A percentile compares a stretch with the other conserved stretches of the same genome.
Conservation (phyloP, 768 basidiomycete genomes). For the Clitopilus passeckerianus region DNA sequence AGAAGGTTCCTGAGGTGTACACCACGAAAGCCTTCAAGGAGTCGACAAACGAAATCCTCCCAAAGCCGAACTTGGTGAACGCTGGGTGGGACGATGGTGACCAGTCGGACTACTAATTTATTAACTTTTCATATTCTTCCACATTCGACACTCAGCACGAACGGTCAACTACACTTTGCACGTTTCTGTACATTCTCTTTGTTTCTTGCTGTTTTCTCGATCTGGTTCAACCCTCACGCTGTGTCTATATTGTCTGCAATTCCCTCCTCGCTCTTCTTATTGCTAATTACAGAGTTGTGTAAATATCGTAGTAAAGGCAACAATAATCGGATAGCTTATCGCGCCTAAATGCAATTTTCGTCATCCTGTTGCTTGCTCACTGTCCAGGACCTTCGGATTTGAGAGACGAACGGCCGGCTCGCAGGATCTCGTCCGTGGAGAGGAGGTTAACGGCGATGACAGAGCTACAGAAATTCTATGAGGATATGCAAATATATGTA, state of each 20-base stretch:
- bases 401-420: conserved; percentile 83
- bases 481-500: conserved; percentile 14
- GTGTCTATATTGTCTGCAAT: background rate
- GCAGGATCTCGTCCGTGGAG: conserved; percentile 93
- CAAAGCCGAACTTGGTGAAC: conserved; percentile 29
- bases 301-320: background rate
- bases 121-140: conserved; percentile 4
- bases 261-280: background rate
- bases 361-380: conserved; percentile 10
- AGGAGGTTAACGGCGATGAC: conserved; percentile 94
- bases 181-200: background rate
- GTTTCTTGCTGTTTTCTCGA: background rate
- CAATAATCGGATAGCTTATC: background rate
- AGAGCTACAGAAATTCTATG: conserved; percentile 44
- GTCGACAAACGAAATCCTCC: background rate
- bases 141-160: background rate
- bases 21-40: background rate
- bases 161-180: background rate
- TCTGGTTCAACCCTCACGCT: background rate
- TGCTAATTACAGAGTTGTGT: background rate
- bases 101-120: conserved; percentile 17
- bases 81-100: conserved; percentile 57
- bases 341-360: background rate
- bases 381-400: conserved; percentile 66
- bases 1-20: background rate